Percentiles rank a stretch among this genome's conserved stretches.
phyloP scores from a whole-genome alignment of 192 early-diverging fungal genomes.

The Podila minutissima region DNA sequence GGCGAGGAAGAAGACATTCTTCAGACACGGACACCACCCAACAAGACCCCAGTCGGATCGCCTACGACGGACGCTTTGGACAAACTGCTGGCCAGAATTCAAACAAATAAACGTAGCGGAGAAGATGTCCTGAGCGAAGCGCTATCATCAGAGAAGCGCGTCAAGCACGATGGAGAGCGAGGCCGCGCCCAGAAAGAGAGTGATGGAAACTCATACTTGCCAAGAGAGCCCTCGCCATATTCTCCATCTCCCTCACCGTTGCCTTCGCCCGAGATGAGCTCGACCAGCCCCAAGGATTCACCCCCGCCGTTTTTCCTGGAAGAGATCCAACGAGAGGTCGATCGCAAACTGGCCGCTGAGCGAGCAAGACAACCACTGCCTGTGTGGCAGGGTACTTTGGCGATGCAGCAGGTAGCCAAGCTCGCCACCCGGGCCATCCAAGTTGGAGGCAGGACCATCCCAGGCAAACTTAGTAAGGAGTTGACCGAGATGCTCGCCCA shows the following conservation, averaged over 20 bases:
- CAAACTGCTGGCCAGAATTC: constrained; percentile 62
- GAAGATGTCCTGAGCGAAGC: constrained; percentile 45
- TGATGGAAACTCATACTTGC: constrained; percentile 23
- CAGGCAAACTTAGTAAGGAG: constrained; percentile 9
- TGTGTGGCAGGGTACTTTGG: constrained; percentile 69
- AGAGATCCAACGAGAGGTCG: constrained; percentile 10
- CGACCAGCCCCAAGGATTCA: constrained; percentile 24
- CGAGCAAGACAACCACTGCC: neutral
- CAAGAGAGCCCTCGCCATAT: constrained; percentile 48
- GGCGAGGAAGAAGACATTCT: constrained; percentile 4
- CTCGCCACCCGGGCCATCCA: constrained; percentile 67
- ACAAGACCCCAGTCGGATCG: constrained; percentile 31
- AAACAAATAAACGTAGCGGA: constrained; percentile 45
- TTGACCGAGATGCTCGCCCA: constrained; percentile 14
- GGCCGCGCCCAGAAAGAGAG: constrained; percentile 17
- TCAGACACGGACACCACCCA: constrained; percentile 6
- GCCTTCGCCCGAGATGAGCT: constrained; percentile 12
- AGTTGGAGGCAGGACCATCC: constrained; percentile 63
- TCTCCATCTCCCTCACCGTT: constrained; percentile 40
- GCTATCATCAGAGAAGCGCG: constrained; percentile 39
- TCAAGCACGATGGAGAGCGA: constrained; percentile 24
- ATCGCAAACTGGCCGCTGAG: neutral
- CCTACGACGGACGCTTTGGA: constrained; percentile 58
- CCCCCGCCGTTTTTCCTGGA: constrained; percentile 32
- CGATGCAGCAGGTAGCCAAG: constrained; percentile 72